Conservation (phyloP, 306 rosid genomes). For the Rosa chinensis region DNA sequence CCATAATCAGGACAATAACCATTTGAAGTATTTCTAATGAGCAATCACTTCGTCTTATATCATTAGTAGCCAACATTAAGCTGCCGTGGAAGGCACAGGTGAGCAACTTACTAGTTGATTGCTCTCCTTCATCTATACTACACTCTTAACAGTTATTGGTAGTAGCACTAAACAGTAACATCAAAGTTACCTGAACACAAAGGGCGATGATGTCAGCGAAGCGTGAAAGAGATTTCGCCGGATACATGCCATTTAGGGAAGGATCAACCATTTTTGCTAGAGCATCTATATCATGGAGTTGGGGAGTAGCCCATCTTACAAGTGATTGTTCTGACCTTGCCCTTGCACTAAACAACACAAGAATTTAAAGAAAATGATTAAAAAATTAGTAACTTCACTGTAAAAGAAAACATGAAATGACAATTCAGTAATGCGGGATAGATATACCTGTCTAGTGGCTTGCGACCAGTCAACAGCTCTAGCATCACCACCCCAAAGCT, state of each 20-base stretch:
- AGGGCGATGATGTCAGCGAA: slow-evolving; percentile 92
- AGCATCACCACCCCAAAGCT: slow-evolving; percentile 99
- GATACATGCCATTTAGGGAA: slow-evolving; percentile 87
- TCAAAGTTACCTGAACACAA: slow-evolving; percentile 80
- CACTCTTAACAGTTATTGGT: neutral
- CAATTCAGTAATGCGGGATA: slow-evolving; percentile 11
- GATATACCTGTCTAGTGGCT: slow-evolving; percentile 87
- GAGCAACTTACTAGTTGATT: neutral
- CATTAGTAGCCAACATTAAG: neutral
- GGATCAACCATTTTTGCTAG: slow-evolving; percentile 98
- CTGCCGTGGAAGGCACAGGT: neutral
- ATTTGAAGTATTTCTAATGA: neutral
- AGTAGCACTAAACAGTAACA: slow-evolving; percentile 4
- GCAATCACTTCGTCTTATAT: neutral
- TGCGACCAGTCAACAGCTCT: slow-evolving; percentile 91
- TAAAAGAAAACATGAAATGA: slow-evolving; percentile 13
- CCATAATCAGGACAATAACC: neutral
- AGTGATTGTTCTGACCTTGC: slow-evolving; percentile 89
- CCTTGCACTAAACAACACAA: slow-evolving; percentile 59
- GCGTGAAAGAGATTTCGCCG: slow-evolving; percentile 94
- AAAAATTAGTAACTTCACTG: neutral
- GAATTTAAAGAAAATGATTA: slow-evolving; percentile 11
- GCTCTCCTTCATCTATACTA: neutral
- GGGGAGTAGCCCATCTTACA: slow-evolving; percentile 99
- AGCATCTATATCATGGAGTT: slow-evolving; percentile 95